Evolutionary conservation across 768 basidiomycete species (phyloP).

Genomic region (Sutorius australiensis): DNA sequence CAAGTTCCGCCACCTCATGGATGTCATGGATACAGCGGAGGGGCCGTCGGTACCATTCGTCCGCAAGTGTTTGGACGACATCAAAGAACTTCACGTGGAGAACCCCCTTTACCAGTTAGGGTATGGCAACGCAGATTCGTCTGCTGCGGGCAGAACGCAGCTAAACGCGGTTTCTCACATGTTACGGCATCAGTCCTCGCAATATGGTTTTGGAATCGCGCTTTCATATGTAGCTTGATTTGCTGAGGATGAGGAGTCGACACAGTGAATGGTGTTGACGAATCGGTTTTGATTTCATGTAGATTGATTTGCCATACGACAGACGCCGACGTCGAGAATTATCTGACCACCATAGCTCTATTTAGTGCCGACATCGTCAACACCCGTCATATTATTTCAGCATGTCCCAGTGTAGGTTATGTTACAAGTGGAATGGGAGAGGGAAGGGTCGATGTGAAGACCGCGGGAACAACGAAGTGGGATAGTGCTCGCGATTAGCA

Average conservation of each 20-base stretch:
- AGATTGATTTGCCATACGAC: not conserved
- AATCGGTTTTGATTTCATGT: not conserved
- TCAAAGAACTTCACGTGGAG: constrained; percentile 53
- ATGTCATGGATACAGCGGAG: constrained; percentile 37
- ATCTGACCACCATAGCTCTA: not conserved
- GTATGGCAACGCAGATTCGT: constrained; percentile 40
- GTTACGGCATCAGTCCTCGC: constrained; percentile 52
- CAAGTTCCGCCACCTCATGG: constrained; percentile 39
- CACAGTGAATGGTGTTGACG: not conserved
- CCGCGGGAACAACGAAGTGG: not conserved
- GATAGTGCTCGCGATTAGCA: constrained; percentile 44
- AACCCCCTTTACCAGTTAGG: constrained; percentile 4
- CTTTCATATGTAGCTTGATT: constrained; percentile 46
- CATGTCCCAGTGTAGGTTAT: constrained; percentile 26
- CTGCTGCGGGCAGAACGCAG: constrained; percentile 49
- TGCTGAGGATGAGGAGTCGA: constrained; percentile 37
- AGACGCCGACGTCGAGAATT: not conserved
- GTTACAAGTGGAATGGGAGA: constrained; percentile 27
- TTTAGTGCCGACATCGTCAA: constrained; percentile 7
- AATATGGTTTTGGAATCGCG: constrained; percentile 47
- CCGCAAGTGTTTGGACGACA: constrained; percentile 57
- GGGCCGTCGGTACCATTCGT: constrained; percentile 69
- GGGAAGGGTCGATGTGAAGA: constrained; percentile 12
- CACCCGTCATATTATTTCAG: constrained; percentile 20
- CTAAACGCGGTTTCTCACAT: constrained; percentile 52